These are phyloP conservation scores for Maudiozyma bulderi DNA, from an alignment of 805 yeast species.

Conservation along the genomic window DNA sequence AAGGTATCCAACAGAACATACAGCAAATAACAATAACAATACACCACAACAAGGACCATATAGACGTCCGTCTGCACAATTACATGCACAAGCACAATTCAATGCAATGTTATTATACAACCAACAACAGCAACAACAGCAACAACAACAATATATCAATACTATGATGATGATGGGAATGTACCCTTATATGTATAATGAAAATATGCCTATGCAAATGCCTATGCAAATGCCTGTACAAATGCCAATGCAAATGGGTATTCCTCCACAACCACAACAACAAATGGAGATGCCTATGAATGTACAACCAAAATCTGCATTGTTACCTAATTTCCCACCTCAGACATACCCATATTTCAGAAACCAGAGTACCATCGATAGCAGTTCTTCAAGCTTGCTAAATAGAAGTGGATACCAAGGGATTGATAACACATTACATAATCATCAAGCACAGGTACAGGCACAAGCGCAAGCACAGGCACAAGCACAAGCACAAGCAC, in stretches of 20 bases:
- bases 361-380: neutral
- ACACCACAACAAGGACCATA: neutral
- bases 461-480: neutral
- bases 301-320: neutral
- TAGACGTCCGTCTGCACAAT: neutral
- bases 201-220: neutral
- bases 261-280: neutral
- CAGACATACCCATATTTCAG: neutral
- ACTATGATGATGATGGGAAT: conserved; percentile 1
- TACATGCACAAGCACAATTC: neutral
- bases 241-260: neutral
- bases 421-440: neutral
- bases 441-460: neutral
- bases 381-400: neutral
- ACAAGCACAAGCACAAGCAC: neutral
- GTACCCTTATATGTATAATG: neutral
- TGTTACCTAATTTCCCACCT: neutral
- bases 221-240: neutral
- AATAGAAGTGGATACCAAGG: neutral
- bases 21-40: neutral
- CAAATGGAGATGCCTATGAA: neutral
- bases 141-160: neutral
- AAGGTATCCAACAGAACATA: neutral
- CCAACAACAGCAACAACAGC: conserved; percentile 1
- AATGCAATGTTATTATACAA: neutral